Base-by-base conservation (phyloP, 139 green algal species). In the Zygnema circumcarinatum region DNA sequence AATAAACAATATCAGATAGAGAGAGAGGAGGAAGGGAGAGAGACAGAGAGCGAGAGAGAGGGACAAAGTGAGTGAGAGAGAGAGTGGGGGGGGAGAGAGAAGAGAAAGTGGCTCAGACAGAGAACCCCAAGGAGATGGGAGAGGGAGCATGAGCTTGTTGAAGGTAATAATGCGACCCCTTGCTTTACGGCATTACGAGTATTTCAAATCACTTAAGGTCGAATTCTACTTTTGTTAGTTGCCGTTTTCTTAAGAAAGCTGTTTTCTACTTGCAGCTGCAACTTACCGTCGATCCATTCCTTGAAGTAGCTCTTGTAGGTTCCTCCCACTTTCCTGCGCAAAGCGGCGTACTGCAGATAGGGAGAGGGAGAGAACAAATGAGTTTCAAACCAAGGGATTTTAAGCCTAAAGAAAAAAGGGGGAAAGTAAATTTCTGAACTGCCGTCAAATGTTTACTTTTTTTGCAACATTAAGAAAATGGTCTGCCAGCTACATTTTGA, bases 271-370 rank as follows among this genome's bases (percentile, higher is more conserved):
- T 38, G 11, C 69, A n/a, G 35, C 16, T 62, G 47, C 16, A 62
- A 62, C 7, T 62, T 25, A 62, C 16, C 16, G 7, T 16, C 7
- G 16, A 62, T 25, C 7, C 47, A 25, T 62, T 62, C 47, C 47
- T 62, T 62, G 7, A 62, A 62, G 47, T 83, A 83, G 32, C 38
- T 83, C 75, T 83, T 83, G 32, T 16, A 16, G 36, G 75, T 83
- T 22, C 75, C 75, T 53, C 75, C 75, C 7, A 83, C 38, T 52
- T 83, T 83, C n/a, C 75, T 53, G 20, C 38, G 47, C 32, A 83
- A 56, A 2, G 75, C 75, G 3, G 75, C 33, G 36, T 83, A 83
- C 75, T 83, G 75, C 2, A 83, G 21, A 79, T 54, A 16, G 21
- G 22, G 20, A 36, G 72, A 21, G 40, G 21, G 38, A 21, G 72